Conservation (phyloP, 495 filamentous ascomycete species). For the Oleoguttula mirabilis region DNA sequence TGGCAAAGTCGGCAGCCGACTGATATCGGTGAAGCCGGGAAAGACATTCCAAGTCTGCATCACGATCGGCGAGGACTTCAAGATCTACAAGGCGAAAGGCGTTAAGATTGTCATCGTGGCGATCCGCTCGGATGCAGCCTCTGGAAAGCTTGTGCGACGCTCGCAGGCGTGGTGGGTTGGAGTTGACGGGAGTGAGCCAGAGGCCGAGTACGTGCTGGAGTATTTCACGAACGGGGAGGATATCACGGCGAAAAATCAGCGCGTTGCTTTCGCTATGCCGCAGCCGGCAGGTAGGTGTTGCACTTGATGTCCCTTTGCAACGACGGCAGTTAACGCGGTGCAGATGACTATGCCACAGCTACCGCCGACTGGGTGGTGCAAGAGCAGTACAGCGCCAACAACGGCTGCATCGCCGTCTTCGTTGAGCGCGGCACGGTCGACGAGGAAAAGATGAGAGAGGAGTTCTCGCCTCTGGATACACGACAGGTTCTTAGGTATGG, state of each 20-base stretch:
- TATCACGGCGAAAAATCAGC: neutral
- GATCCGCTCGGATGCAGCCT: neutral
- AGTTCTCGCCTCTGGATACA: too few species aligned
- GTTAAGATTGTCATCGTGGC: neutral
- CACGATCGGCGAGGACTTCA: neutral
- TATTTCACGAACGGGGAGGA: neutral
- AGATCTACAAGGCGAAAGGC: neutral
- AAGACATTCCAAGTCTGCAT: neutral
- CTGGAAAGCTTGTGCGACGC: neutral
- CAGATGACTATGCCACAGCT: neutral
- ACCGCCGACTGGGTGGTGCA: neutral
- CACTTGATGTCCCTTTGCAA: neutral
- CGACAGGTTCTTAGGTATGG: too few species aligned
- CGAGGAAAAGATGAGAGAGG: too few species aligned
- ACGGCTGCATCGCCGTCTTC: neutral
- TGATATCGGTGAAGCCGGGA: neutral
- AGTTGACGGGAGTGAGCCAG: neutral
- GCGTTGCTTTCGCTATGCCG: neutral
- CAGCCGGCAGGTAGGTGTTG: neutral
- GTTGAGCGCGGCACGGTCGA: neutral
- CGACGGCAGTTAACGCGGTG: neutral
- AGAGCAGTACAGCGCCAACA: neutral
- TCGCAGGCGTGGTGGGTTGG: neutral
- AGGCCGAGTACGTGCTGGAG: neutral
- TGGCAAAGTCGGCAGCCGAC: neutral